Evolutionary conservation across 768 basidiomycete genomes (phyloP).

Genomic region (Phallus indusiatus): DNA sequence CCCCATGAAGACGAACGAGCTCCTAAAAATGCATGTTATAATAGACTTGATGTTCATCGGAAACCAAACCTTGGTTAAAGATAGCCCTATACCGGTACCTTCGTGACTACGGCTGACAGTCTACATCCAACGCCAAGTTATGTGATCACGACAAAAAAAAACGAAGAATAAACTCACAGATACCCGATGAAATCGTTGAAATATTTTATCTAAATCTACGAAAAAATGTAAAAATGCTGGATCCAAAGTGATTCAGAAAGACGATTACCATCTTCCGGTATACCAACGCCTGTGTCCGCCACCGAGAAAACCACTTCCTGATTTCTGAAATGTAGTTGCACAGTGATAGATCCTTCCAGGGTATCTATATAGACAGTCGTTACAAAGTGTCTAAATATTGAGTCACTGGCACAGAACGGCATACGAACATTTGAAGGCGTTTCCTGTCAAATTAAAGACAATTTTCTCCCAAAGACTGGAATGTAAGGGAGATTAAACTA

Average conservation of each 20-base stretch:
- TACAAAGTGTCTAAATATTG: constrained; percentile 13
- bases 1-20: constrained; percentile 28
- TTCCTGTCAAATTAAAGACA: constrained; percentile 27
- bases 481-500: not conserved
- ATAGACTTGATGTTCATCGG: not conserved
- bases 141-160: not conserved
- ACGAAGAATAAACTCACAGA: constrained; percentile 7
- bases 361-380: constrained; percentile 22
- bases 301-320: constrained; percentile 22
- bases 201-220: constrained; percentile 19
- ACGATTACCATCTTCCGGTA: constrained; percentile 20
- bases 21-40: constrained; percentile 16
- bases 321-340: constrained; percentile 19
- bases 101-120: constrained; percentile 24
- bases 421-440: constrained; percentile 24
- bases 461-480: constrained; percentile 15
- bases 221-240: not conserved
- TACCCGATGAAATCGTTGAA: constrained; percentile 30
- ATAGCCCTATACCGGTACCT: constrained; percentile 28
- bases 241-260: not conserved
- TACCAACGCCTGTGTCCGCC: constrained; percentile 30
- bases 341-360: constrained; percentile 22
- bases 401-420: constrained; percentile 13
- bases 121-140: constrained; percentile 2
- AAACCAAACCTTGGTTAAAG: constrained; percentile 21